Conservation (phyloP, 805 yeast species). For the Cephaloascus albidus region DNA sequence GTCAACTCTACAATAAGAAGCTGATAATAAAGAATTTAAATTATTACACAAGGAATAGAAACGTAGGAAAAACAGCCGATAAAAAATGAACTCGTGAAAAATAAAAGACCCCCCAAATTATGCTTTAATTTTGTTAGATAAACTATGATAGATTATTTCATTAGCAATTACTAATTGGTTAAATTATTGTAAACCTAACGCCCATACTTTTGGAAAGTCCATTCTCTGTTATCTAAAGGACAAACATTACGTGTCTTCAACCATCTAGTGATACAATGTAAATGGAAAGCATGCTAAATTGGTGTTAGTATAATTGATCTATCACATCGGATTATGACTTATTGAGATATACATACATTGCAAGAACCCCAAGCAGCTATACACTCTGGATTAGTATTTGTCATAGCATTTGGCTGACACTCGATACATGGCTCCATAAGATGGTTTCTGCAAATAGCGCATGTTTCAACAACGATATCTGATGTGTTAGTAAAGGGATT, state of each 20-base stretch:
- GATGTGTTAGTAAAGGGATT: constrained; percentile 9
- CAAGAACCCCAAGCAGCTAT: constrained; percentile 96
- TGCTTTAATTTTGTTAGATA: neutral
- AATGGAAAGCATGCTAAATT: constrained; percentile 86
- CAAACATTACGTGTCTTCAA: constrained; percentile 90
- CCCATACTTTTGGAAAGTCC: constrained; percentile 70
- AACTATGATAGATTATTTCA: too few species aligned
- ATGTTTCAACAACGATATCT: constrained; percentile 83
- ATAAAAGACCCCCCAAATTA: neutral
- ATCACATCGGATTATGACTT: too few species aligned
- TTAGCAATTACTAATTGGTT: too few species aligned
- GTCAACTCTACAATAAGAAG: too few species aligned
- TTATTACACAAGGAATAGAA: neutral
- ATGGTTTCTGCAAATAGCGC: constrained; percentile 97
- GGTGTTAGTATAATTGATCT: too few species aligned
- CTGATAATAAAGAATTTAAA: too few species aligned
- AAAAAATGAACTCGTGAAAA: neutral
- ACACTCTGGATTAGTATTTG: constrained; percentile 60
- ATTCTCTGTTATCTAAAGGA: constrained; percentile 90
- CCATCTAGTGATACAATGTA: constrained; percentile 96
- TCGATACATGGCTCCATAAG: constrained; percentile 98
- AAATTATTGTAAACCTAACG: constrained; percentile 19
- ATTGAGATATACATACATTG: constrained; percentile 43
- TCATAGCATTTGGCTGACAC: constrained; percentile 79
- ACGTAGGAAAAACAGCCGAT: too few species aligned